Base-by-base conservation (phyloP, 768 basidiomycete genomes). In the Leccinum olivaceopallidum region DNA sequence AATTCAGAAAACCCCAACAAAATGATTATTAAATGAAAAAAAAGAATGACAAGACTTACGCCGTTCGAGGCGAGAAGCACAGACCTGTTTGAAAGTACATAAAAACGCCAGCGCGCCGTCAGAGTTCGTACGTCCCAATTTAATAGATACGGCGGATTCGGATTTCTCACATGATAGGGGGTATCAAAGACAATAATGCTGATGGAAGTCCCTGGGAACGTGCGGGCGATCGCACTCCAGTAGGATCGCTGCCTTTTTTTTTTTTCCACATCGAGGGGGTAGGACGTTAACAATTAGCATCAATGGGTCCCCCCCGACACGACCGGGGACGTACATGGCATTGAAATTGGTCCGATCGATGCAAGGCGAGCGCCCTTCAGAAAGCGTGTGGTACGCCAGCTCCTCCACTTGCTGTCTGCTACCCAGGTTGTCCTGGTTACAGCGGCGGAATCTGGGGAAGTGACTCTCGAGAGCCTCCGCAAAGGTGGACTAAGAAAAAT, bases 381-480 rank as follows among this genome's bases (percentile, higher is more conserved):
- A 63, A 55, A 92, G 79, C 7, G 80, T 78, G 24, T 75, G 64
- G 60, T 84, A 74, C 6, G 84, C 87, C 39, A 86, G 73, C 9
- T 75, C 70, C 69, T 92, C 91, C 0, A 92, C 91, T n/a, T 66
- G 73, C 13, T 79, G 80, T 65, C 91, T 80, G 66, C 79, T 78
- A 18, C 90, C 92, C 48, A 94, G 79, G 57, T 92, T 87, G 67
- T 94, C 92, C 73, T 93, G 90, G 75, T 85, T 91, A 71, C 89
- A 92, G 65, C 89, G 80, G 49, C 78, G 77, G 70, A 91, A 89
- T 47, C 73, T 73, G 9, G 90, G 87, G 60, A 81, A 81, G 65
- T 86, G 74, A 5, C 69, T 61, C 67, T 91, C 78, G 5, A 93
- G 79, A n/a, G 86, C 84, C 63, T 85, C 72, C 53, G 92, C 89